These are phyloP conservation scores for Penicillium vulpinum DNA, from an alignment of 2,329 filamentous ascomycete species.

Conservation along the genomic window DNA sequence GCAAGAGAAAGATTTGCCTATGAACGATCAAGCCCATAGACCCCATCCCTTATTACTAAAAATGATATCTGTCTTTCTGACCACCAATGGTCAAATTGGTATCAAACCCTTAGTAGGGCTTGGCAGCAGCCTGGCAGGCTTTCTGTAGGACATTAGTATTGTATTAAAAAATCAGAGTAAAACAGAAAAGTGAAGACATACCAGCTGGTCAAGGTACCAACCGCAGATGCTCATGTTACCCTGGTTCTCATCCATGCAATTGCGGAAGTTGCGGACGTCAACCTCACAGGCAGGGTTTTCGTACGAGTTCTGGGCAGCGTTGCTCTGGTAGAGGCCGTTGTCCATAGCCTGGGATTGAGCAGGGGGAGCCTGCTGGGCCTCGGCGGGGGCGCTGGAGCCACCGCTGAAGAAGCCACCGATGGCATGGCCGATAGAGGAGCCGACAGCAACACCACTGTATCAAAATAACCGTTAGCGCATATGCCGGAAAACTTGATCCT, in stretches of 20 bases:
- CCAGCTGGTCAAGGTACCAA: conserved; percentile 96
- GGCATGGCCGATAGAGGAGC: conserved; percentile 91
- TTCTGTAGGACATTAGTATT: conserved; percentile 55
- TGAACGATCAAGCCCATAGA: conserved; percentile 5
- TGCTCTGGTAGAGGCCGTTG: conserved; percentile 47
- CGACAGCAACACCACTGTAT: conserved; percentile 87
- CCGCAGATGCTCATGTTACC: conserved; percentile 95
- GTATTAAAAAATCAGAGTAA: conserved; percentile 6
- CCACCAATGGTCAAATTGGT: conserved; percentile 5
- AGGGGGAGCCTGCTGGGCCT: conserved; percentile 53
- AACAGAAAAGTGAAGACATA: conserved; percentile 29
- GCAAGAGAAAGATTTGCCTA: conserved; percentile 13
- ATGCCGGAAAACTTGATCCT: not conserved
- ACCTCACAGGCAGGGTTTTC: conserved; percentile 68
- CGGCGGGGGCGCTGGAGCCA: conserved; percentile 58
- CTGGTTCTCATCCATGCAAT: conserved; percentile 93
- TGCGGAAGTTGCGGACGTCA: conserved; percentile 82
- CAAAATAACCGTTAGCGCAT: conserved; percentile 22
- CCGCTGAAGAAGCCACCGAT: conserved; percentile 89
- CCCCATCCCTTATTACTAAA: conserved; percentile 10
- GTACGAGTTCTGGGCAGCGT: conserved; percentile 51
- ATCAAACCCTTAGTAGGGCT: conserved; percentile 59
- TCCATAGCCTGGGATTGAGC: conserved; percentile 56
- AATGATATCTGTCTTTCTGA: conserved; percentile 12
- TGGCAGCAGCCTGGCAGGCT: conserved; percentile 77